Evolutionary conservation across 345 rosid species (phyloP).

Genomic region (Citrus glauca): DNA sequence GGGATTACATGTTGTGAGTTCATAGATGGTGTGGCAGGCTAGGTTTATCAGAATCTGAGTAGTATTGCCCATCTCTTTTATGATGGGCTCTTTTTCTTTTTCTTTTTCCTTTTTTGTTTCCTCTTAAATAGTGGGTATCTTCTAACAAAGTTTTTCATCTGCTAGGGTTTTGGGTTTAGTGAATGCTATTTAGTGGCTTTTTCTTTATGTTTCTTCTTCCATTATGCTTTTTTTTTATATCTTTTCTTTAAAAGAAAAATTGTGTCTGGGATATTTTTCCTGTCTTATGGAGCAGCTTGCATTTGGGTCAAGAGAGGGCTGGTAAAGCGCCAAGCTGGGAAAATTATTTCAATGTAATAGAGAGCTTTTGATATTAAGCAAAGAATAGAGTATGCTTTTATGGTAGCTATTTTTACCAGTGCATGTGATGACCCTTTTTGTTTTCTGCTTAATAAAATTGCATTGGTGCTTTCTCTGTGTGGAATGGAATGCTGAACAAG

Average conservation of each 20-base stretch:
- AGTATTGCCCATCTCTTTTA: neutral
- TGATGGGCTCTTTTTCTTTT: neutral
- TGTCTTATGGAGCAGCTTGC: constrained; percentile 1
- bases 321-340: constrained; percentile 22
- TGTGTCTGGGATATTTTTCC: neutral
- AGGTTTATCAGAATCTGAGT: constrained; percentile 3
- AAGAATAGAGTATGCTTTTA: constrained; percentile 4
- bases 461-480: neutral
- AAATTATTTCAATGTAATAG: constrained; percentile 8
- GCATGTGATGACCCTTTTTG: neutral
- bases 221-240: too few relatives aligned
- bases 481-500: too few relatives aligned
- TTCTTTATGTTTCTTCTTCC: neutral
- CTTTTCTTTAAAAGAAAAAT: too few relatives aligned
- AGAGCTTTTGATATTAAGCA: neutral
- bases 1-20: neutral
- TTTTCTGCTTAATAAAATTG: neutral
- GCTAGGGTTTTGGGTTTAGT: constrained; percentile 32
- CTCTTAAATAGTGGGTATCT: constrained; percentile 20
- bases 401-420: neutral
- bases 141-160: constrained; percentile 24
- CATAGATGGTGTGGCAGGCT: constrained; percentile 1
- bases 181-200: constrained; percentile 19
- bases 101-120: too few relatives aligned
- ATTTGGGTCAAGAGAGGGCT: constrained; percentile 11